Evolutionary conservation across 1,284 basidiomycete genomes (phyloP).

Genomic region (Moesziomyces globuligerus): DNA sequence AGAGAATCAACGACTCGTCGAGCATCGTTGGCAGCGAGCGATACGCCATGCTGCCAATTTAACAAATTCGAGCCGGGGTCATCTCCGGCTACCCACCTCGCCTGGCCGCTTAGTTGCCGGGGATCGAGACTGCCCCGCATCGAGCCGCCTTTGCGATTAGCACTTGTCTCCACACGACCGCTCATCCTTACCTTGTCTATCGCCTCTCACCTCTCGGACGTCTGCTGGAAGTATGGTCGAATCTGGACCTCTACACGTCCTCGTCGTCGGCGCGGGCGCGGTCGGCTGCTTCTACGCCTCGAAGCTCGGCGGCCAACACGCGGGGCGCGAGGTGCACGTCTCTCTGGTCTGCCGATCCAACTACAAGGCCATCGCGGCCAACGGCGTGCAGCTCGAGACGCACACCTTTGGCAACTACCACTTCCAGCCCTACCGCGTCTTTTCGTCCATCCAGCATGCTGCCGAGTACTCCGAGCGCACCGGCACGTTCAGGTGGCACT

Average conservation of each 20-base stretch:
- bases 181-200: background rate
- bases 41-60: too few species aligned
- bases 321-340: conserved; percentile 55
- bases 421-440: conserved; percentile 67
- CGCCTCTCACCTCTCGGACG: background rate
- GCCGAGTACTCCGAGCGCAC: conserved; percentile 1
- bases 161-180: background rate
- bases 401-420: conserved; percentile 68
- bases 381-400: conserved; percentile 68
- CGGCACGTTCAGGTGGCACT: conserved; percentile 65
- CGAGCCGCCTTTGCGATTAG: too few species aligned
- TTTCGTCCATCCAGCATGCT: conserved; percentile 59
- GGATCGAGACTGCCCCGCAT: too few species aligned
- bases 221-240: background rate
- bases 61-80: too few species aligned
- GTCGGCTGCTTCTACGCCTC: conserved; percentile 70
- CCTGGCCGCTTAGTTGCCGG: too few species aligned
- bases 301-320: conserved; percentile 20
- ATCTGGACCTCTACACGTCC: conserved; percentile 30
- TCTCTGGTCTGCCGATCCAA: conserved; percentile 70
- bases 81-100: too few species aligned
- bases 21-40: too few species aligned
- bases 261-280: conserved; percentile 69
- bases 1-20: too few species aligned
- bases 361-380: conserved; percentile 66